These are phyloP conservation scores for Chionographis japonica DNA, from an alignment of 106 monocot genomes.

Conservation along the genomic window DNA sequence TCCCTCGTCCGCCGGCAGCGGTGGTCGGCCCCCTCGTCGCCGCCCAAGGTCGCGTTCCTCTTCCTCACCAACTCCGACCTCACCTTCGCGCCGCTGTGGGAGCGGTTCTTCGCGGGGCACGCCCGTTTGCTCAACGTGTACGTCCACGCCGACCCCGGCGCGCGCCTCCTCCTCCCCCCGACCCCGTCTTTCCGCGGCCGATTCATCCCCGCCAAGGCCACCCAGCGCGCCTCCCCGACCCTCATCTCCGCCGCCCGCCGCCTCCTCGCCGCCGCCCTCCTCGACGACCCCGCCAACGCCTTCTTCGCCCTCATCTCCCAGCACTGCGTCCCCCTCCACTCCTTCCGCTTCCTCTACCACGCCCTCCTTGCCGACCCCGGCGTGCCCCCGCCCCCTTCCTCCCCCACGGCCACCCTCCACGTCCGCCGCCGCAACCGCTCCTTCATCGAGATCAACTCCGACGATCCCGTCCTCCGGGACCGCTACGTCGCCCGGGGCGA, in stretches of 20 bases:
- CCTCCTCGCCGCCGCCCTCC: slow-evolving; percentile 77
- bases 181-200: slow-evolving; percentile 41
- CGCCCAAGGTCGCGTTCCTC: slow-evolving; percentile 73
- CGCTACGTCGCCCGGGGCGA: slow-evolving; percentile 85
- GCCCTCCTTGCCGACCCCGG: slow-evolving; percentile 28
- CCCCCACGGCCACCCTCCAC: not conserved
- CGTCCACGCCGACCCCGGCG: slow-evolving; percentile 53
- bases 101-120: slow-evolving; percentile 54
- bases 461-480: slow-evolving; percentile 38
- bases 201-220: slow-evolving; percentile 64
- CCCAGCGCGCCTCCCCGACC: slow-evolving; percentile 78
- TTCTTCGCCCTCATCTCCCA: slow-evolving; percentile 87
- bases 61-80: slow-evolving; percentile 83
- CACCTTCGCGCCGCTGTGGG: slow-evolving; percentile 73
- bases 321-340: slow-evolving; percentile 80
- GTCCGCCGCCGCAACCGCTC: slow-evolving; percentile 20
- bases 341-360: slow-evolving; percentile 57
- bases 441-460: slow-evolving; percentile 72
- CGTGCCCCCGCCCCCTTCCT: not conserved
- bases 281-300: slow-evolving; percentile 72
- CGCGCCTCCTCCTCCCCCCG: slow-evolving; percentile 27
- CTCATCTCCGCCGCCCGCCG: slow-evolving; percentile 93
- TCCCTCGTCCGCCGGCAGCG: slow-evolving; percentile 5
- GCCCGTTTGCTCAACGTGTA: slow-evolving; percentile 54
- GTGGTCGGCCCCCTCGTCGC: not conserved